A percentile compares a stretch with the other conserved stretches of the same genome.
These are phyloP conservation scores for Phlebopus sp. DNA, from an alignment of 1,284 basidiomycete species.

Conservation along the genomic window DNA sequence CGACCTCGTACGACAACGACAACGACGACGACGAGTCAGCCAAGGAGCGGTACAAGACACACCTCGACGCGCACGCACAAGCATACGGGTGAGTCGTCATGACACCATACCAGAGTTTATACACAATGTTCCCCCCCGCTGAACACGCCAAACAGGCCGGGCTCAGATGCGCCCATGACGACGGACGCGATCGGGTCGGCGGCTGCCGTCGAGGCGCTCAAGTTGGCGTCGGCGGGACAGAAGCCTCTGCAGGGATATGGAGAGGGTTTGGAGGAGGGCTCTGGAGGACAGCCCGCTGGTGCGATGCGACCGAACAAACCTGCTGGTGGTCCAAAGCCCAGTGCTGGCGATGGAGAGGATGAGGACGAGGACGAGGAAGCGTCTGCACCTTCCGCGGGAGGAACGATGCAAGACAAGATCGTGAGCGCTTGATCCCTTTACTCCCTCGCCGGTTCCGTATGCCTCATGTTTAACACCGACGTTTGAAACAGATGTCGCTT, in stretches of 20 bases:
- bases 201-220: conserved; percentile 31
- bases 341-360: not conserved
- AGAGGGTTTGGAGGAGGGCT: too few relatives aligned
- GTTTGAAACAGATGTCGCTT: conserved; percentile 23
- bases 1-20: conserved; percentile 1
- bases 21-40: conserved; percentile 7
- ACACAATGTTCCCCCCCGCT: conserved; percentile 7
- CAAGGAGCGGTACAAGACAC: conserved; percentile 15
- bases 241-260: not conserved
- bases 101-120: not conserved
- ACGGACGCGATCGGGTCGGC: conserved; percentile 26
- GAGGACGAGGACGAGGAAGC: conserved; percentile 14
- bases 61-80: conserved; percentile 27
- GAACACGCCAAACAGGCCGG: too few relatives aligned
- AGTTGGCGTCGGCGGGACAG: conserved; percentile 23
- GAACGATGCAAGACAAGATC: conserved; percentile 30
- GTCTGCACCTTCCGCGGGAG: conserved; percentile 10
- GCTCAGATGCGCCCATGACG: conserved; percentile 30
- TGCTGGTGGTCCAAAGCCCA: not conserved
- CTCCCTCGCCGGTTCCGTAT: not conserved
- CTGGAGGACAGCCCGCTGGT: too few relatives aligned
- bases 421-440: conserved; percentile 15
- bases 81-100: conserved; percentile 30
- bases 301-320: conserved; percentile 1
- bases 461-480: not conserved